Evolutionary conservation across 1,139 yeast genomes (phyloP).

Genomic region (Zygotorulaspora mrakii): DNA sequence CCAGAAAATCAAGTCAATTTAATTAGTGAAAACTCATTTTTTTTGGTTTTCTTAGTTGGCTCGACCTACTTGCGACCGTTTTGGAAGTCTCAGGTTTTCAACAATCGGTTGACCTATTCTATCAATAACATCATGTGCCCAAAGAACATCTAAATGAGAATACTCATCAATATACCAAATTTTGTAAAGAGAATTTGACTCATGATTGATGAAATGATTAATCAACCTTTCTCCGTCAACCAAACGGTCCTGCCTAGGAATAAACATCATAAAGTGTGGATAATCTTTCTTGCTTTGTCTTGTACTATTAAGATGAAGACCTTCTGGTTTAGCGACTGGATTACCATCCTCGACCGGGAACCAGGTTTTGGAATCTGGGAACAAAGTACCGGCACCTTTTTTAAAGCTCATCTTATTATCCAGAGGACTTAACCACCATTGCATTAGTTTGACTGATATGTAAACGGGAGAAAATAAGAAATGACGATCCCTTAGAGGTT

Average conservation of each 20-base stretch:
- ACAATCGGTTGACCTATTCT: conserved; percentile 46
- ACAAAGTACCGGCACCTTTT: conserved; percentile 27
- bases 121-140: conserved; percentile 76
- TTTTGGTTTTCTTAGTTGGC: too few relatives aligned
- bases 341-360: conserved; percentile 26
- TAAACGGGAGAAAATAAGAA: conserved; percentile 84
- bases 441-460: conserved; percentile 75
- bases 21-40: neutral
- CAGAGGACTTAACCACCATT: conserved; percentile 70
- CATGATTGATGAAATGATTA: conserved; percentile 46
- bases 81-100: conserved; percentile 26
- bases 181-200: conserved; percentile 44
- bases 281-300: conserved; percentile 13
- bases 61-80: neutral
- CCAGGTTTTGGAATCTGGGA: conserved; percentile 36
- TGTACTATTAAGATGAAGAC: conserved; percentile 19
- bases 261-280: conserved; percentile 44
- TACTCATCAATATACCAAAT: conserved; percentile 51
- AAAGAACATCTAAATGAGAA: conserved; percentile 85
- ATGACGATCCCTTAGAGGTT: conserved; percentile 60
- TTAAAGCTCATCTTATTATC: conserved; percentile 28
- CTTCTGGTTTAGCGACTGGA: conserved; percentile 15
- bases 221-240: conserved; percentile 58
- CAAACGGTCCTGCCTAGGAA: conserved; percentile 53
- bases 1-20: conserved; percentile 3